Evolutionary conservation across 2,329 filamentous ascomycete genomes (phyloP).

Genomic region (Alternaria gansuensis): DNA sequence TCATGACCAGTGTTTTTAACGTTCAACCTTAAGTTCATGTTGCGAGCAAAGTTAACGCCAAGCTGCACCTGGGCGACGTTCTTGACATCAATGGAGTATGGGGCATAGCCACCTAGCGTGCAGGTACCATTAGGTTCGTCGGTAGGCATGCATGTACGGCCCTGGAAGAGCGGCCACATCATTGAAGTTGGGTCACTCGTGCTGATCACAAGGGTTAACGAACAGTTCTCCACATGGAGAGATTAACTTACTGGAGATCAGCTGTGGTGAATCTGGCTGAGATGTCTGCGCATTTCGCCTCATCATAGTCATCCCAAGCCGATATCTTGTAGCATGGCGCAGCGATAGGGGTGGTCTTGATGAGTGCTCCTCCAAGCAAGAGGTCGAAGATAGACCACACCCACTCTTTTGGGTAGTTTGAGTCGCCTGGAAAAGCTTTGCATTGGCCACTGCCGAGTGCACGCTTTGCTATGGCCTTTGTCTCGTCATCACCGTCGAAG

Average conservation of each 20-base stretch:
- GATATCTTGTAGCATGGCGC: slow-evolving; percentile 35
- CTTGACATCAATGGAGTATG: slow-evolving; percentile 27
- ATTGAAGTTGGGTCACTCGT: slow-evolving; percentile 36
- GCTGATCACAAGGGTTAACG: slow-evolving; percentile 4
- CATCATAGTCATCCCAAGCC: slow-evolving; percentile 21
- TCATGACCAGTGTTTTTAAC: slow-evolving; percentile 35
- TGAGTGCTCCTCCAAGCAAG: slow-evolving; percentile 28
- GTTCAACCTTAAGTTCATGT: slow-evolving; percentile 31
- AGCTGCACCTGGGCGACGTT: slow-evolving; percentile 31
- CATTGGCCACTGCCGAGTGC: slow-evolving; percentile 20
- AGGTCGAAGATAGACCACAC: slow-evolving; percentile 32
- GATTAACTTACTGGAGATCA: slow-evolving; percentile 17
- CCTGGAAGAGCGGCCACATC: slow-evolving; percentile 39
- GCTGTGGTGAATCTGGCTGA: slow-evolving; percentile 22
- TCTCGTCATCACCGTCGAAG: slow-evolving; percentile 36
- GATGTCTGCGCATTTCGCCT: slow-evolving; percentile 25
- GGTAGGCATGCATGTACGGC: slow-evolving; percentile 35
- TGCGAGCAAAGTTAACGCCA: slow-evolving; percentile 31
- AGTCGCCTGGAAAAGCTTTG: slow-evolving; percentile 37
- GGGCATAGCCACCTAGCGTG: slow-evolving; percentile 28
- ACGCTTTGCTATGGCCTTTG: not conserved
- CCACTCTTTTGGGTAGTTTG: slow-evolving; percentile 23
- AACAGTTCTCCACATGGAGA: not conserved
- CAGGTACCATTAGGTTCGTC: slow-evolving; percentile 22
- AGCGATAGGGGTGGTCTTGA: slow-evolving; percentile 34